phyloP scores from a whole-genome alignment of 148 eudicot genomes.

The Camellia lanceoleosa region DNA sequence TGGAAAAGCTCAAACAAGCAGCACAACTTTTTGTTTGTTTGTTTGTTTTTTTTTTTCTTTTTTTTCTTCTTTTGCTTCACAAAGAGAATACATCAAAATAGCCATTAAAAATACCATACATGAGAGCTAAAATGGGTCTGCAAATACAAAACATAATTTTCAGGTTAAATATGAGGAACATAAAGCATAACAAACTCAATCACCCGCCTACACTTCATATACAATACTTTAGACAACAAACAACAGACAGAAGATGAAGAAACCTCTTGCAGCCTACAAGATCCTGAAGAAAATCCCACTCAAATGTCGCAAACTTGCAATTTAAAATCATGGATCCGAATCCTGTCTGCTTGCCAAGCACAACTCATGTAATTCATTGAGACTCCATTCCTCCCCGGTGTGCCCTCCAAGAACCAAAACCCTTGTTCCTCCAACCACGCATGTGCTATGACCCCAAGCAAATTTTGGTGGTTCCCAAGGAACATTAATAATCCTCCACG shows the following conservation, averaged over 20 bases:
- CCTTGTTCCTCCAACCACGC: slow-evolving; percentile 82
- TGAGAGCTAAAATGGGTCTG: neutral
- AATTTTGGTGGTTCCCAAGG: slow-evolving; percentile 76
- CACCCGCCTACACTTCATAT: neutral
- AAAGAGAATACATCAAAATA: too few relatives aligned
- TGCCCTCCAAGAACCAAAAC: slow-evolving; percentile 80
- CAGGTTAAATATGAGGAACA: neutral
- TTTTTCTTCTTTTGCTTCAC: too few relatives aligned
- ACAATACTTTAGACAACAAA: neutral
- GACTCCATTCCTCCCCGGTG: slow-evolving; percentile 80
- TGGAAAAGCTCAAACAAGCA: too few relatives aligned
- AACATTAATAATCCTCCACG: slow-evolving; percentile 72
- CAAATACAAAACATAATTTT: neutral
- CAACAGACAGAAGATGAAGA: neutral
- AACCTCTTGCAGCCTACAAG: neutral
- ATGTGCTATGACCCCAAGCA: slow-evolving; percentile 88
- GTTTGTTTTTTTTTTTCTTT: too few relatives aligned
- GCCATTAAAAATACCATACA: too few relatives aligned
- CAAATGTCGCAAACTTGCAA: neutral
- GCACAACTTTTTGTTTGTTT: too few relatives aligned
- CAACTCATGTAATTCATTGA: slow-evolving; percentile 74
- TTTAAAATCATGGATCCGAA: slow-evolving; percentile 34
- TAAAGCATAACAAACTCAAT: neutral
- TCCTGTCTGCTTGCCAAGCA: slow-evolving; percentile 72
- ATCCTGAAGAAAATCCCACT: neutral